These are phyloP conservation scores for Arachis hypogaea DNA, from an alignment of 306 rosid species.

Conservation along the genomic window DNA sequence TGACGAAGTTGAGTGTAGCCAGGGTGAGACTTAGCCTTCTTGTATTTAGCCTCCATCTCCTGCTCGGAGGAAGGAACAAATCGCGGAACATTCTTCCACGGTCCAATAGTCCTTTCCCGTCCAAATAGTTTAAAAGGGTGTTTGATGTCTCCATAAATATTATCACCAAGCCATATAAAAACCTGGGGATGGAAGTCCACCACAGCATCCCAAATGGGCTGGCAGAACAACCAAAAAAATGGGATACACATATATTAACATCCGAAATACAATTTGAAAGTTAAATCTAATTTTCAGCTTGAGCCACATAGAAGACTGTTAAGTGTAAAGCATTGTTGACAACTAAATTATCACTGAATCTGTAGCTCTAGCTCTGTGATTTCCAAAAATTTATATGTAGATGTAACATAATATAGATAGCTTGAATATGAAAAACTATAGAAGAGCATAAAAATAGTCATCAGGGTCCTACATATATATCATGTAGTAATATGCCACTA, in stretches of 20 bases:
- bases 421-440: neutral
- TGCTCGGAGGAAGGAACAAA: constrained; percentile 64
- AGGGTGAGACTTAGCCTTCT: constrained; percentile 60
- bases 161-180: constrained; percentile 85
- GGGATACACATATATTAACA: constrained; percentile 4
- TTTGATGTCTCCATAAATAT: constrained; percentile 80
- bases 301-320: neutral
- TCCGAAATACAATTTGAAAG: no score
- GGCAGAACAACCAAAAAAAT: constrained; percentile 45
- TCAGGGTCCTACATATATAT: neutral
- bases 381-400: constrained; percentile 1
- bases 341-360: neutral
- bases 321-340: no score
- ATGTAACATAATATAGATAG: neutral
- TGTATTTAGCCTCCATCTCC: constrained; percentile 67
- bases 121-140: constrained; percentile 74
- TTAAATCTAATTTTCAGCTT: neutral
- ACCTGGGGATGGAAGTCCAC: constrained; percentile 64
- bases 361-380: constrained; percentile 20
- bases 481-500: neutral
- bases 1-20: constrained; percentile 62
- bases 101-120: constrained; percentile 74
- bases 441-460: constrained; percentile 8
- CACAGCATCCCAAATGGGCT: constrained; percentile 78
- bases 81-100: constrained; percentile 79